These are phyloP conservation scores for Fragaria ananassa DNA, from an alignment of 306 rosid species.

Conservation along the genomic window DNA sequence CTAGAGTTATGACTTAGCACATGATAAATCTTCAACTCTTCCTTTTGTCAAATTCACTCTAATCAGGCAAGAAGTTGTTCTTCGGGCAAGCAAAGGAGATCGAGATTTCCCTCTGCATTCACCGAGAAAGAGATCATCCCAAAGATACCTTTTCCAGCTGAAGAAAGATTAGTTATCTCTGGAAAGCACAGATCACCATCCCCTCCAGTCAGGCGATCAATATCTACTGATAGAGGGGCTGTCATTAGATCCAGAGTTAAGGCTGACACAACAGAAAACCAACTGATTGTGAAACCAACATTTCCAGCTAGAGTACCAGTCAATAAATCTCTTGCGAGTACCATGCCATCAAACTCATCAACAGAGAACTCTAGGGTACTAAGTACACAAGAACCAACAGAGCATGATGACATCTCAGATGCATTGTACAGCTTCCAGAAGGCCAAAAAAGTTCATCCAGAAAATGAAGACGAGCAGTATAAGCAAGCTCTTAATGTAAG, in stretches of 20 bases:
- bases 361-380: slow-evolving; percentile 32
- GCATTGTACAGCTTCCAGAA: slow-evolving; percentile 44
- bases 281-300: slow-evolving; percentile 46
- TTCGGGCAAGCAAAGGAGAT: slow-evolving; percentile 81
- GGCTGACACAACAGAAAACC: slow-evolving; percentile 53
- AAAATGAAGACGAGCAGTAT: slow-evolving; percentile 65
- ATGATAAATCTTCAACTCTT: neutral
- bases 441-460: slow-evolving; percentile 54
- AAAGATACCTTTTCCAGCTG: slow-evolving; percentile 51
- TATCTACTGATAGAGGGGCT: slow-evolving; percentile 86
- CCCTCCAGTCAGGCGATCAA: slow-evolving; percentile 77
- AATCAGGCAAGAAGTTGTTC: slow-evolving; percentile 83
- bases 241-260: slow-evolving; percentile 54
- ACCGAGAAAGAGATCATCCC: slow-evolving; percentile 57
- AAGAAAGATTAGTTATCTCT: slow-evolving; percentile 56
- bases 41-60: neutral
- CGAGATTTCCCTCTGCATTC: slow-evolving; percentile 63
- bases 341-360: slow-evolving; percentile 33
- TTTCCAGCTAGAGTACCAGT: slow-evolving; percentile 61
- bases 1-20: neutral
- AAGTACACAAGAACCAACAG: slow-evolving; percentile 42
- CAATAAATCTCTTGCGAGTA: slow-evolving; percentile 47
- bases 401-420: slow-evolving; percentile 45
- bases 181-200: slow-evolving; percentile 74
- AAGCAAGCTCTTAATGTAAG: slow-evolving; percentile 57